Evolutionary conservation across 768 basidiomycete genomes (phyloP), one percentile per base, ranked within the genome.

Genomic region (Lentinula detonsa): DNA sequence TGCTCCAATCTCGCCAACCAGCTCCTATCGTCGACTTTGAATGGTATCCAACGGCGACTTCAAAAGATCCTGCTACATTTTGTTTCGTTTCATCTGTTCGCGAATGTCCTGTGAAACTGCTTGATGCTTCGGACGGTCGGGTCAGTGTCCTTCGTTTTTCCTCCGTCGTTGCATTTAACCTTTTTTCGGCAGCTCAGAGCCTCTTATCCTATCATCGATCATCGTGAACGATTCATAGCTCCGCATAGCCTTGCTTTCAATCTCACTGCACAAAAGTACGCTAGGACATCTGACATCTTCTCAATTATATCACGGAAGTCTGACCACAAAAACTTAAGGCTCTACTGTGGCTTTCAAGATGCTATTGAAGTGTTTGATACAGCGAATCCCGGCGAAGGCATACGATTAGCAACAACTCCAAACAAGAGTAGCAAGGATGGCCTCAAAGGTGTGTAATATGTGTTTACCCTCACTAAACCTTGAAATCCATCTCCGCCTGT

Each of bases 151-250:
- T 52, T n/a, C 52, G 35, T 43, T 11, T 13, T 46, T 11, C 35
- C 13, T 9, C 40, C 35, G 37, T 28, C 23, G 42, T 18, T 15
- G 8, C 39, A 6, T 15, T 23, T 16, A 16, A 7, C 8, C 46
- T 35, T 8, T 15, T 37, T 8, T 16, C 28, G 40, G 15, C 34
- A 97, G 95, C 81, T 93, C 18, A 85, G 95, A 16, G 96, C 95
- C 0, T 95, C 93, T 1, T 98, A 98, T 71, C 79, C 80, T 43
- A 96, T 98, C 42, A 82, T 98, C 9, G 95, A 98, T 71, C 95
- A 98, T 67, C 79, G 90, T n/a, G 96, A 98, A 73, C 83, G 95
- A 35, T 85, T 92, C 58, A 78, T 97, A 43, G 94, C 93, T 0
- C 95, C 96, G 0, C 89, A 93, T 59, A 85, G 85, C 65, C 76